phyloP scores from a whole-genome alignment of 2,329 filamentous ascomycete species.

The Sporothrix inflata region DNA sequence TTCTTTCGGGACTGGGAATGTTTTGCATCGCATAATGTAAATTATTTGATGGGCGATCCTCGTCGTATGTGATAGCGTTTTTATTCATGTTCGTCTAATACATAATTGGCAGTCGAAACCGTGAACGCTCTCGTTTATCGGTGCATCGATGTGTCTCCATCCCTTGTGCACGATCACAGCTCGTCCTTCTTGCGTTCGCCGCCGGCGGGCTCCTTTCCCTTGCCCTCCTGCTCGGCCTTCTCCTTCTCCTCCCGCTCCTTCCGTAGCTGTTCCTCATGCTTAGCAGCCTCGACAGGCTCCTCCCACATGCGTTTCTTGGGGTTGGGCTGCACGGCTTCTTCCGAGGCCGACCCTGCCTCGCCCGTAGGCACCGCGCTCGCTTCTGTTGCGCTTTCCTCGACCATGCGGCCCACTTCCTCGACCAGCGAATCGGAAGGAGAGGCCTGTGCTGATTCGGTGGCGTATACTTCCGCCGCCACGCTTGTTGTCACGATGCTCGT shows the following conservation, averaged over 20 bases:
- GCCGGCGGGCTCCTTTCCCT: not conserved
- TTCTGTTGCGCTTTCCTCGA: conserved; percentile 43
- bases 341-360: conserved; percentile 36
- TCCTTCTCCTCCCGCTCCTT: conserved; percentile 16
- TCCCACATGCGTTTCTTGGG: conserved; percentile 67
- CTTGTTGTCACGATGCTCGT: conserved; percentile 34
- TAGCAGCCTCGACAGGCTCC: conserved; percentile 42
- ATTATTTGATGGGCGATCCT: too few species aligned
- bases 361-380: conserved; percentile 9
- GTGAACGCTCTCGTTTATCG: not conserved
- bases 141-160: not conserved
- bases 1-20: too few species aligned
- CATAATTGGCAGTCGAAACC: not conserved
- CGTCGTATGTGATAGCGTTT: not conserved
- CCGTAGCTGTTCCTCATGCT: conserved; percentile 30
- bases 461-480: conserved; percentile 27
- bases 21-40: too few species aligned
- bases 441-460: conserved; percentile 24
- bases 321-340: conserved; percentile 45
- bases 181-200: conserved; percentile 18
- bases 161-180: not conserved
- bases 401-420: conserved; percentile 59
- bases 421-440: conserved; percentile 44
- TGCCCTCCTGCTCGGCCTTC: conserved; percentile 10
- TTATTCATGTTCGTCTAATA: not conserved